Base-by-base conservation (phyloP, 192 early-diverging fungal species). In the Pilobolus umbonatus region DNA sequence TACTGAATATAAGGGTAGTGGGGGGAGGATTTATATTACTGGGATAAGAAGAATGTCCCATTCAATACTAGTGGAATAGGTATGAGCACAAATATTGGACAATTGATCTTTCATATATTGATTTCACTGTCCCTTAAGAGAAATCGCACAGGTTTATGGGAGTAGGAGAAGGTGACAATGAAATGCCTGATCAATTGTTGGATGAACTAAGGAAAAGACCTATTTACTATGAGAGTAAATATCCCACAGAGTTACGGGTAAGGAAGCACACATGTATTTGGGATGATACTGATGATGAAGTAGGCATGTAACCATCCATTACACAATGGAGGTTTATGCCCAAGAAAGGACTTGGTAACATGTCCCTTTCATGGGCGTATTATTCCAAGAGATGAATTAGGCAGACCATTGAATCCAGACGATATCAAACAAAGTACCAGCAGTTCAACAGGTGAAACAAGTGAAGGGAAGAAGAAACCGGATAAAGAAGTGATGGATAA, bases 351-450 rank as follows among this genome's bases (percentile, higher is more conserved):
- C 54, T 61, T 88, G 32, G 73, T 82, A 2, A 79, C 76, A 22
- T 88, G 86, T 55, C 86, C 86, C 7, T 82, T 81, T 38, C 86
- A 88, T 61, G 86, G 86, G 0, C 56, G 40, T 12, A 71, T 85
- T 15, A 63, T 86, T 19, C 78, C 82, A 0, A 77, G 86, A 2
- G 81, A 88, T 49, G 80, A 85, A 47, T 43, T 70, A 9, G 78
- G 78, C 9, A 64, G 69, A 50, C 65, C 67, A 14, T 52, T 75
- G 9, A 31, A 56, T 25, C 62, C 68, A 7, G 17, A 51, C 14
- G 57, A 56, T 0, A 60, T 57, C 21, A 61, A 57, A 7, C 57
- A 61, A 12, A 50, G 44, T 51, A 39, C 17, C 35, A 5, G 2
- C 15, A 52, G 29, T 30, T 60, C 36, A 42, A 53, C 49, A 46